Conservation (phyloP, 2,329 filamentous ascomycete species). For the Nigrospora oryzae region DNA sequence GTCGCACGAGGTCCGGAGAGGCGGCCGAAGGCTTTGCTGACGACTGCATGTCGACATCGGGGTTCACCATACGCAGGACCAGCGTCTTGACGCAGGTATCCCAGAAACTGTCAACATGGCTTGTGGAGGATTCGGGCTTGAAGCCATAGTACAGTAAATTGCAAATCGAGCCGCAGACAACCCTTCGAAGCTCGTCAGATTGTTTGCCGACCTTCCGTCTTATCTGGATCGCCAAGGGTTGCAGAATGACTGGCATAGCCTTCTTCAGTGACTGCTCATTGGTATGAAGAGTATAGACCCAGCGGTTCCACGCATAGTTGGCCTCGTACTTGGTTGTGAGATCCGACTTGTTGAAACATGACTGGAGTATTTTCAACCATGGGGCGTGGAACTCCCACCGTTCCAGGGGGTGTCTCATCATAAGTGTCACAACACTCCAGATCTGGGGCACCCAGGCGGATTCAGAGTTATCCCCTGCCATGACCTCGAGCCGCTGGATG, state of each 20-base stretch:
- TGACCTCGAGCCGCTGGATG: conserved; percentile 54
- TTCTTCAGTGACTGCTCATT: conserved; percentile 51
- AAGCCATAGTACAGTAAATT: conserved; percentile 79
- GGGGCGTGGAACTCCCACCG: conserved; percentile 66
- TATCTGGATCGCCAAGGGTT: conserved; percentile 62
- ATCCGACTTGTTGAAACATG: conserved; percentile 76
- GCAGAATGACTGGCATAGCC: conserved; percentile 46
- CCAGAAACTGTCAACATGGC: conserved; percentile 73
- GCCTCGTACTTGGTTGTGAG: conserved; percentile 63
- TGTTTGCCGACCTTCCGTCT: conserved; percentile 53
- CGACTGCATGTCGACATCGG: conserved; percentile 14
- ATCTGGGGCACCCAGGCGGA: conserved; percentile 71
- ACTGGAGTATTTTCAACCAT: conserved; percentile 74
- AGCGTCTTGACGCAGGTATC: conserved; percentile 61
- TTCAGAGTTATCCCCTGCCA: conserved; percentile 57
- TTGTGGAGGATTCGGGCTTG: conserved; percentile 55
- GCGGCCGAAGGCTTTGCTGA: conserved; percentile 24
- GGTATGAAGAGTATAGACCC: conserved; percentile 66
- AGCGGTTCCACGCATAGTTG: conserved; percentile 77
- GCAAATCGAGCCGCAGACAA: conserved; percentile 62
- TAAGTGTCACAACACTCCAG: conserved; percentile 75
- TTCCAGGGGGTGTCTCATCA: conserved; percentile 58
- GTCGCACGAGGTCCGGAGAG: conserved; percentile 38
- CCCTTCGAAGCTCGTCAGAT: conserved; percentile 46
- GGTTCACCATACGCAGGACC: conserved; percentile 46